These are phyloP conservation scores for Aureoboletus auriporus DNA, from an alignment of 768 basidiomycete species.

Conservation along the genomic window DNA sequence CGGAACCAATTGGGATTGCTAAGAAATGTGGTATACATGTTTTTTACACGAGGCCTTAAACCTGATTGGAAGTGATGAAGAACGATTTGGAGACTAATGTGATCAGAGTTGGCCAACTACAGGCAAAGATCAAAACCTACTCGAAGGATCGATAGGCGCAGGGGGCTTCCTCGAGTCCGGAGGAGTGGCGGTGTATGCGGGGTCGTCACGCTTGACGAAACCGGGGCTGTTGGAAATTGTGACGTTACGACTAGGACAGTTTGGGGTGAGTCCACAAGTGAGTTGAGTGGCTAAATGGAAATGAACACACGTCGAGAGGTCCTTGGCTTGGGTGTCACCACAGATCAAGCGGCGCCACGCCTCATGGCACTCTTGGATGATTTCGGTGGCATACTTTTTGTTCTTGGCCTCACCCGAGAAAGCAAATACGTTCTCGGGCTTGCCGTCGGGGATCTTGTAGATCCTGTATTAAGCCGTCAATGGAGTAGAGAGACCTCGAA, in stretches of 20 bases:
- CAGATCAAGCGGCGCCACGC: slow-evolving; percentile 92
- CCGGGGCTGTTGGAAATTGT: slow-evolving; percentile 64
- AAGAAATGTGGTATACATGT: slow-evolving; percentile 1
- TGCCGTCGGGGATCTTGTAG: slow-evolving; percentile 95
- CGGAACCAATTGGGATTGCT: slow-evolving; percentile 3
- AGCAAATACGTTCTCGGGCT: slow-evolving; percentile 97
- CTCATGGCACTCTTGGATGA: slow-evolving; percentile 98
- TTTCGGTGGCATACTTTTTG: slow-evolving; percentile 99
- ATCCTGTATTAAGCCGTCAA: slow-evolving; percentile 46
- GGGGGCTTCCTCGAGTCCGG: slow-evolving; percentile 78
- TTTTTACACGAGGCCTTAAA: slow-evolving; percentile 35
- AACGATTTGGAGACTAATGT: slow-evolving; percentile 83
- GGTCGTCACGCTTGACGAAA: slow-evolving; percentile 58
- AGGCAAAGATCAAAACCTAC: slow-evolving; percentile 42
- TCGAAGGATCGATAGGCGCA: slow-evolving; percentile 86
- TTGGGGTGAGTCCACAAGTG: background rate
- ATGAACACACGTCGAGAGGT: slow-evolving; percentile 76
- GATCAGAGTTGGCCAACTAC: slow-evolving; percentile 8
- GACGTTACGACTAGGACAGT: slow-evolving; percentile 64
- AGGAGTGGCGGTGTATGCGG: slow-evolving; percentile 62
- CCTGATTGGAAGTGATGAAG: slow-evolving; percentile 88
- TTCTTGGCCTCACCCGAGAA: slow-evolving; percentile 99
- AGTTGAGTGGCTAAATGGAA: background rate
- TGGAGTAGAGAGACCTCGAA: background rate
- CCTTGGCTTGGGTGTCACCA: slow-evolving; percentile 76